Evolutionary conservation across 495 filamentous ascomycete species (phyloP).

Genomic region (Penicillium manginii): DNA sequence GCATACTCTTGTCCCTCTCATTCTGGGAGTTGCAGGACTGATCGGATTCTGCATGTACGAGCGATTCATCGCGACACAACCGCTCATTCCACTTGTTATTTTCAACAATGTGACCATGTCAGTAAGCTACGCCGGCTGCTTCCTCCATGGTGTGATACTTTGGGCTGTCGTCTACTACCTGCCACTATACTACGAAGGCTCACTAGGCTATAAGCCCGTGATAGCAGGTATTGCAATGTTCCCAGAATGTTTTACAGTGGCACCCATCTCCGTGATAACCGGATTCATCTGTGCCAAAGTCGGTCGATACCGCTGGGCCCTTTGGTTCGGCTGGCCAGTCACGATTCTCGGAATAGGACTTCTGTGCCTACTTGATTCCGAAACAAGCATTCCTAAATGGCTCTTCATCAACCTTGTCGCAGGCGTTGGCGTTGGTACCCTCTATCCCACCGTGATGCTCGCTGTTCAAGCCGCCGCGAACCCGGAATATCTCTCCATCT

Average conservation of each 20-base stretch:
- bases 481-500: conserved; percentile 37
- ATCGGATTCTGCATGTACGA: conserved; percentile 15
- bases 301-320: conserved; percentile 42
- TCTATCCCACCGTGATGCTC: conserved; percentile 44
- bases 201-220: conserved; percentile 40
- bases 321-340: conserved; percentile 48
- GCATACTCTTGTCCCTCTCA: conserved; percentile 48
- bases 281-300: conserved; percentile 35
- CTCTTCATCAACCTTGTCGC: conserved; percentile 42
- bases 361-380: conserved; percentile 35
- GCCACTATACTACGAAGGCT: conserved; percentile 45
- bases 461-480: conserved; percentile 42
- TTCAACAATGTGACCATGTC: conserved; percentile 41
- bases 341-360: conserved; percentile 41
- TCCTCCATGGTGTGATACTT: conserved; percentile 47
- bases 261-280: conserved; percentile 27
- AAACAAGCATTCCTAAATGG: conserved; percentile 38
- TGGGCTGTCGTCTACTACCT: conserved; percentile 40
- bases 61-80: conserved; percentile 15
- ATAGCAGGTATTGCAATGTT: conserved; percentile 26
- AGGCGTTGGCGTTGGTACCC: conserved; percentile 44
- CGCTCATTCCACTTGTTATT: conserved; percentile 40
- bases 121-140: conserved; percentile 34
- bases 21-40: conserved; percentile 23
- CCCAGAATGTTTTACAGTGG: conserved; percentile 36